Base-by-base conservation (phyloP, 202 grass and related monocot species). In the Panicum virgatum region DNA sequence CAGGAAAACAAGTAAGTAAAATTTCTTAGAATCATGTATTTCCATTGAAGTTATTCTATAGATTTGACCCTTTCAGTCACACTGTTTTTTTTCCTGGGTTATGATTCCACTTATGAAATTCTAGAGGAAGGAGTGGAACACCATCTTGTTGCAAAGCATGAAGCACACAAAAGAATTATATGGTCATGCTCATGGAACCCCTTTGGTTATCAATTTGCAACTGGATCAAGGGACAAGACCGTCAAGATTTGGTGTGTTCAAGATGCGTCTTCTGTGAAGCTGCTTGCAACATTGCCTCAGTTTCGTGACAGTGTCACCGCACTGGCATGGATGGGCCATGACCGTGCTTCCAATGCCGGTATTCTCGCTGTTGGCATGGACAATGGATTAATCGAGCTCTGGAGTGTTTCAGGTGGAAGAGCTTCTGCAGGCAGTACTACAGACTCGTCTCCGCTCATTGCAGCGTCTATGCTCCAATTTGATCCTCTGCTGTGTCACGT, bases 131-230 rank as follows among this genome's bases (percentile, higher is more conserved):
- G 85, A 74, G 77, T 80, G 43, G 79, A 85, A 30, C 67, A 86
- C 73, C 85, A 47, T 26, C 82, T 95, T 61, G 75, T 93, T 63
- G 86, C 64, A n/a, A 98, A 93, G 82, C 92, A 78, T 45, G 96
- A 98, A 88, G 92, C 82, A 29, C 92, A 98, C 80, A 98, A 96
- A 84, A 91, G 96, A 91, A 98, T 96, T 76, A 90, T 96, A 85
- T 98, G 96, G 96, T 89, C 96, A 44, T 98, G 92, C 61, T 89
- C 92, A 72, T 98, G 96, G 96, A 98, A 93, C 40, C 88, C 92
- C 13, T 93, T 93, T 32, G 86, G 90, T 9, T 73, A 93, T 43
- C 85, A 98, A 88, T 98, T 98, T 85, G 96, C 96, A 62, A 96
- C 96, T 50, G 92, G 96, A 15, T 98, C 92, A 39, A 96, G 96